These are phyloP conservation scores for Eragrostis curvula DNA, from an alignment of 176 grass and related monocot species.

Conservation along the genomic window DNA sequence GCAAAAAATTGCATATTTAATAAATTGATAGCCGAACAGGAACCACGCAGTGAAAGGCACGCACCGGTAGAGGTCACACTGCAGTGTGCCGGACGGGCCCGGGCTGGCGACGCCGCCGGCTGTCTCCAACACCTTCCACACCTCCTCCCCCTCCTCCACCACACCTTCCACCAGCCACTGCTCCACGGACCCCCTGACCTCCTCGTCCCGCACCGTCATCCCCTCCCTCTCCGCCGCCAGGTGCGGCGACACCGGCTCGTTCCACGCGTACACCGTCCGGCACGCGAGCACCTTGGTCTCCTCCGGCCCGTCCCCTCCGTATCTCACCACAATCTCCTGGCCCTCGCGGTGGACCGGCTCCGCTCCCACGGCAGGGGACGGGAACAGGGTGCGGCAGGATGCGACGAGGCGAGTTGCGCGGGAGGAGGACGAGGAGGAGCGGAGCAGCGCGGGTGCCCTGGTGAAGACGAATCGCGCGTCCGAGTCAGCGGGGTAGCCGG, in stretches of 20 bases:
- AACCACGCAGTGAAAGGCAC: not conserved
- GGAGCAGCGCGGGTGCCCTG: conserved; percentile 54
- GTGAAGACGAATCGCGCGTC: conserved; percentile 75
- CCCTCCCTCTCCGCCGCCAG: conserved; percentile 90
- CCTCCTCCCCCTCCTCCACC: conserved; percentile 26
- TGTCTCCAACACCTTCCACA: conserved; percentile 90
- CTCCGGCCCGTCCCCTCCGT: conserved; percentile 26
- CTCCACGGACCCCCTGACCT: conserved; percentile 59
- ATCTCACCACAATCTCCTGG: conserved; percentile 44
- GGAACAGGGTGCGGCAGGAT: conserved; percentile 65
- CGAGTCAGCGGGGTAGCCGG: conserved; percentile 82
- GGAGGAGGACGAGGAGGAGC: not conserved
- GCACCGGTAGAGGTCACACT: conserved; percentile 92
- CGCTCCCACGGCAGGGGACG: conserved; percentile 49
- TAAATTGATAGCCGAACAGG: not conserved
- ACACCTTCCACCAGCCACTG: conserved; percentile 49
- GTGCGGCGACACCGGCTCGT: conserved; percentile 82
- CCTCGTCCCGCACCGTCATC: conserved; percentile 58
- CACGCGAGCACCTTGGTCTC: conserved; percentile 58
- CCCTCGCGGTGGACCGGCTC: conserved; percentile 1
- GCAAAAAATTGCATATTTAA: not conserved
- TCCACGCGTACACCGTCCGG: conserved; percentile 85
- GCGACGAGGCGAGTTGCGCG: conserved; percentile 48
- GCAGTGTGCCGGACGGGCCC: conserved; percentile 70
- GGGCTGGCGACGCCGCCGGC: conserved; percentile 90